Conservation (phyloP, 495 filamentous ascomycete species). For the Lasiosphaeria hispida region DNA sequence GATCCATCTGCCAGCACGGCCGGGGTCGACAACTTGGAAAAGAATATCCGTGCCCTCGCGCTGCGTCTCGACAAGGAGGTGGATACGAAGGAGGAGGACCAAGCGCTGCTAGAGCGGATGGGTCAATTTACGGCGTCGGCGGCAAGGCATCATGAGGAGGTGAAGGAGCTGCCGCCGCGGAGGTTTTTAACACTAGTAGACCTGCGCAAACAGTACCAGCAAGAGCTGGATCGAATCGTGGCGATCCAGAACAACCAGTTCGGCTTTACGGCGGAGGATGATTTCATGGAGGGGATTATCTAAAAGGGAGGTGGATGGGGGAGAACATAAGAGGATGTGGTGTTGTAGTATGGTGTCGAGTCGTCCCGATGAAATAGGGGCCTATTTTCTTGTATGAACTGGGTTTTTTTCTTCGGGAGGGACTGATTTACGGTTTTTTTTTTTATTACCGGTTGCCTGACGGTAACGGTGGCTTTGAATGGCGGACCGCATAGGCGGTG, state of each 20-base stretch:
- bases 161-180: conserved; percentile 28
- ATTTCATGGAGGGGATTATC: conserved; percentile 45
- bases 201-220: conserved; percentile 79
- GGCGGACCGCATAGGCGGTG: no score
- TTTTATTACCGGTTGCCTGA: neutral
- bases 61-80: conserved; percentile 17
- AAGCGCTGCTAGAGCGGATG: conserved; percentile 25
- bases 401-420: no score
- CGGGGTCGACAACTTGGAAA: conserved; percentile 23
- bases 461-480: neutral
- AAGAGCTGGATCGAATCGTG: conserved; percentile 75
- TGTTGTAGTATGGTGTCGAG: neutral
- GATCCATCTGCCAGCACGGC: conserved; percentile 13
- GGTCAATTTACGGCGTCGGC: conserved; percentile 12
- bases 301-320: neutral
- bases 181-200: conserved; percentile 78
- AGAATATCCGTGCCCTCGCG: conserved; percentile 25
- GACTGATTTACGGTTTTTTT: neutral
- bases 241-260: conserved; percentile 60
- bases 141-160: neutral
- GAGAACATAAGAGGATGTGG: neutral
- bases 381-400: no score
- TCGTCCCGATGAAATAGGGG: neutral
- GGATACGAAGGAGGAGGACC: conserved; percentile 31
- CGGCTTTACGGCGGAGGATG: conserved; percentile 48